Percentiles rank a stretch among this genome's conserved stretches.
These are phyloP conservation scores for Curvularia sp. DNA, from an alignment of 2,329 filamentous ascomycete species.

Conservation along the genomic window DNA sequence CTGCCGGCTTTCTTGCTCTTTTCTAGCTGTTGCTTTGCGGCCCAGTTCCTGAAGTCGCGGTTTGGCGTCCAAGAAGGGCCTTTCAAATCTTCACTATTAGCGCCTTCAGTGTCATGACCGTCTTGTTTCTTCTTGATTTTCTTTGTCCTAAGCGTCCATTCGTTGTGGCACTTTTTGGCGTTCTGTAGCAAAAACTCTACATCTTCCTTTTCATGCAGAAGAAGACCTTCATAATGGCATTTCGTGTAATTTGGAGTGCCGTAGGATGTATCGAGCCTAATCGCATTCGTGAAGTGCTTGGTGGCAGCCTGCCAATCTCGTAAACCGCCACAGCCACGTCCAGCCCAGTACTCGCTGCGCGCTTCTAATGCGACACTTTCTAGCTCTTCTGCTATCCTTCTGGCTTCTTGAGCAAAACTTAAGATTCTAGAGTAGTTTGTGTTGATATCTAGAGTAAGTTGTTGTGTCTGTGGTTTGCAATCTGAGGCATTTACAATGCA, in stretches of 20 bases:
- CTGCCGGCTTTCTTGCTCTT: not conserved
- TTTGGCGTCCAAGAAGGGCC: constrained; percentile 8
- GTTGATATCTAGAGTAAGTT: not conserved
- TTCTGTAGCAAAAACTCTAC: constrained; percentile 14
- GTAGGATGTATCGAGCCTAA: constrained; percentile 15
- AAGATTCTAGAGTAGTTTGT: constrained; percentile 12
- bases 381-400: constrained; percentile 15
- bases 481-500: constrained; percentile 6
- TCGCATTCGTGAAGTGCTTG: constrained; percentile 18
- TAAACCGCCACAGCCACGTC: constrained; percentile 20
- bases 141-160: not conserved
- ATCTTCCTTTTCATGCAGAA: constrained; percentile 15
- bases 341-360: constrained; percentile 31
- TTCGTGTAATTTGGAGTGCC: not conserved
- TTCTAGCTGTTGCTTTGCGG: not conserved
- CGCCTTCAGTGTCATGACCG: not conserved
- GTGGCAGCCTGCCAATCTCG: constrained; percentile 16
- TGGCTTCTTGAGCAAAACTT: constrained; percentile 15
- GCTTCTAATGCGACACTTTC: constrained; percentile 22
- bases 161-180: constrained; percentile 1
- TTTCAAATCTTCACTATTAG: not conserved
- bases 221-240: constrained; percentile 1
- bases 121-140: not conserved
- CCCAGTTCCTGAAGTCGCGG: not conserved
- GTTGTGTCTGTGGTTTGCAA: not conserved